These are phyloP conservation scores for Daedalea quercina DNA, from an alignment of 768 basidiomycete species.

Conservation along the genomic window DNA sequence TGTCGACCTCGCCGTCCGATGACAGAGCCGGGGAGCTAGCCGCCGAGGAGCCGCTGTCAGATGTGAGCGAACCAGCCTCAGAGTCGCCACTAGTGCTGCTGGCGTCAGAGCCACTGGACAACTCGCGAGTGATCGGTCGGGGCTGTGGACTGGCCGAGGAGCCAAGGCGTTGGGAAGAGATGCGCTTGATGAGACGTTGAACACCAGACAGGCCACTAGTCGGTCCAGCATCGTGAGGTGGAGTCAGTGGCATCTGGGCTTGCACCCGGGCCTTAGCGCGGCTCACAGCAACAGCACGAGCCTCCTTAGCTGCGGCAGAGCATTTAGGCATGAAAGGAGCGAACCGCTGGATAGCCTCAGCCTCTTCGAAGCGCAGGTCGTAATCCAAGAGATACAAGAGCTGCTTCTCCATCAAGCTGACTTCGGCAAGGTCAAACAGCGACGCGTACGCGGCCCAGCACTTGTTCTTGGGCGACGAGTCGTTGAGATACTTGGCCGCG, in stretches of 20 bases:
- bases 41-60: slow-evolving; percentile 20
- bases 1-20: slow-evolving; percentile 18
- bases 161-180: slow-evolving; percentile 37
- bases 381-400: slow-evolving; percentile 89
- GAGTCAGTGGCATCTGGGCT: slow-evolving; percentile 37
- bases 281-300: slow-evolving; percentile 46
- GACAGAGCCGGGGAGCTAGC: slow-evolving; percentile 12
- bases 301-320: slow-evolving; percentile 32
- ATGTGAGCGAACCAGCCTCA: slow-evolving; percentile 54
- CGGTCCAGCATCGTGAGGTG: slow-evolving; percentile 31
- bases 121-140: slow-evolving; percentile 21
- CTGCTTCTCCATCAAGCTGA: slow-evolving; percentile 98
- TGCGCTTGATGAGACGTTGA: slow-evolving; percentile 50
- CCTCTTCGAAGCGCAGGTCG: slow-evolving; percentile 85
- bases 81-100: slow-evolving; percentile 38
- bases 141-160: slow-evolving; percentile 9
- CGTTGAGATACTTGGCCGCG: slow-evolving; percentile 95
- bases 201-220: slow-evolving; percentile 45
- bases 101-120: slow-evolving; percentile 12
- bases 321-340: slow-evolving; percentile 50
- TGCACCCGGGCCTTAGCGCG: slow-evolving; percentile 51
- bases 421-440: slow-evolving; percentile 70
- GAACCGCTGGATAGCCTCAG: slow-evolving; percentile 63
- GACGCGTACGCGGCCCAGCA: slow-evolving; percentile 83
- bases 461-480: slow-evolving; percentile 91